Percentiles rank a stretch among this genome's conserved stretches.
Evolutionary conservation across 2,329 filamentous ascomycete species (phyloP).

Genomic region (Colletotrichum lupini): DNA sequence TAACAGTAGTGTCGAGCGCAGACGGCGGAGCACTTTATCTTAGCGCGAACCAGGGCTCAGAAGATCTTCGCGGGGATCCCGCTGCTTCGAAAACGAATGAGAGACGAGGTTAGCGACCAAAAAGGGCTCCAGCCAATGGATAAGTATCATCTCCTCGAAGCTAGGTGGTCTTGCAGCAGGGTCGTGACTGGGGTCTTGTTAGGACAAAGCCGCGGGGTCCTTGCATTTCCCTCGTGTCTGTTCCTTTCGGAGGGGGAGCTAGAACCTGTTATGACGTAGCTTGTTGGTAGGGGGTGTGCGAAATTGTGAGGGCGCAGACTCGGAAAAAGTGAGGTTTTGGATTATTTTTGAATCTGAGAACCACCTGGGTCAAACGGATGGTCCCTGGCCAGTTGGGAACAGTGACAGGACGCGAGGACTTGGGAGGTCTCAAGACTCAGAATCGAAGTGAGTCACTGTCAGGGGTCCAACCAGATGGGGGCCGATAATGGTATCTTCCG

Average conservation of each 20-base stretch:
- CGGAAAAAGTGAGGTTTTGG: not conserved
- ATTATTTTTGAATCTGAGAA: not conserved
- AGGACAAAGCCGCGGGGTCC: slow-evolving; percentile 26
- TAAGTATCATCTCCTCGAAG: slow-evolving; percentile 3
- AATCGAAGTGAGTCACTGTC: not conserved
- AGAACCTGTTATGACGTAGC: slow-evolving; percentile 25
- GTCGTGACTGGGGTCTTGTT: not conserved
- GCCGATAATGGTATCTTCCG: not conserved
- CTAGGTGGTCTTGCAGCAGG: slow-evolving; percentile 15
- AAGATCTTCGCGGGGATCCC: slow-evolving; percentile 35
- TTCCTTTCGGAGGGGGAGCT: not conserved
- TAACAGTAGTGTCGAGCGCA: slow-evolving; percentile 7
- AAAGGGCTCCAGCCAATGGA: slow-evolving; percentile 30
- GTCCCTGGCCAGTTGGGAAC: not conserved
- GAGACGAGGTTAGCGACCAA: slow-evolving; percentile 17
- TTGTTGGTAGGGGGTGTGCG: not conserved
- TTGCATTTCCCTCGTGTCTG: slow-evolving; percentile 8
- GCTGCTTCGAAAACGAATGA: slow-evolving; percentile 31
- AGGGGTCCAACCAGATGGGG: not conserved
- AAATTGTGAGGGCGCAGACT: not conserved
- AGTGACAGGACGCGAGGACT: not conserved
- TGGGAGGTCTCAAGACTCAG: not conserved
- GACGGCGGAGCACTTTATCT: slow-evolving; percentile 15
- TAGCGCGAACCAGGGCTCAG: slow-evolving; percentile 31
- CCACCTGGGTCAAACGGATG: not conserved